Evolutionary conservation across 2,329 filamentous ascomycete genomes (phyloP).

Genomic region (Cryphonectria parasitica): DNA sequence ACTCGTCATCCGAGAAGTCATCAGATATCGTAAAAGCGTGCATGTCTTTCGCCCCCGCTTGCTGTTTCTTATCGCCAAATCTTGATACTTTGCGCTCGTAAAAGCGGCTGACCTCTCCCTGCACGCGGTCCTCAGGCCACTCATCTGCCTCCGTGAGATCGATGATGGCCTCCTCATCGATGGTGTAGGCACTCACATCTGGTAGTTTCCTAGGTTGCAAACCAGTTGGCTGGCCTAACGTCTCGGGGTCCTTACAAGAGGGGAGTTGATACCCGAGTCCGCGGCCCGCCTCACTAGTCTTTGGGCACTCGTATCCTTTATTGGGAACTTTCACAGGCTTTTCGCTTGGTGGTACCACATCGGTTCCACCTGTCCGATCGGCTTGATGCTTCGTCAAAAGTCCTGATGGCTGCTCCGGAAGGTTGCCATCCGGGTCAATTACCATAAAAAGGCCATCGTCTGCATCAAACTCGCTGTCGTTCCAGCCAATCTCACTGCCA

Average conservation of each 20-base stretch:
- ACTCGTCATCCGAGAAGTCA: not conserved
- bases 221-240: too few species aligned
- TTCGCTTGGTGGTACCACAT: slow-evolving; percentile 31
- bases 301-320: slow-evolving; percentile 69
- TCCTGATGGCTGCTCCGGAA: not conserved
- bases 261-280: not conserved
- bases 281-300: not conserved
- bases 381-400: not conserved
- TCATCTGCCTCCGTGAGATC: slow-evolving; percentile 18
- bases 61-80: not conserved
- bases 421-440: not conserved
- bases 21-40: not conserved
- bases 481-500: too few species aligned
- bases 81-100: not conserved
- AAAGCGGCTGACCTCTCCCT: not conserved
- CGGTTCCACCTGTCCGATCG: slow-evolving; percentile 7
- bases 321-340: slow-evolving; percentile 61
- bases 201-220: not conserved
- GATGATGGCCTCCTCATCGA: slow-evolving; percentile 25
- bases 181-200: slow-evolving; percentile 13
- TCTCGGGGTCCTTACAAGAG: not conserved
- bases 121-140: not conserved
- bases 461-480: not conserved
- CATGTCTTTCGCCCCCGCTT: too few species aligned
- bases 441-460: not conserved